Base-by-base conservation (phyloP, 2,329 filamentous ascomycete genomes). In the Penicillium sp. region DNA sequence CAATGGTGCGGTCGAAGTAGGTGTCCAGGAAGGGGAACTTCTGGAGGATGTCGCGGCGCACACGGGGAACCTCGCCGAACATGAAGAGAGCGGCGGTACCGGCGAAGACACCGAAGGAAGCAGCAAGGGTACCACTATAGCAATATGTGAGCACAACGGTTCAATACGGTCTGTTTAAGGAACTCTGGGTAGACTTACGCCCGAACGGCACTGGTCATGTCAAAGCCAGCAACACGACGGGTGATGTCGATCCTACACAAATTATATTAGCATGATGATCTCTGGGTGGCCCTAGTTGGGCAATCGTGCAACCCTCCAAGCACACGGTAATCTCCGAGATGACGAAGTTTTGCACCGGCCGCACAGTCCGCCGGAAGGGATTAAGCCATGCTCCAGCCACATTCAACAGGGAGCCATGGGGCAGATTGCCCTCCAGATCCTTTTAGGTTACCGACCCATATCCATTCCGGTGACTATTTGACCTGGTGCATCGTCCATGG, bases 41-140 rank as follows among this genome's bases (percentile, higher is more conserved):
- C 74, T 81, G 78, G 71, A 86, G 78, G 64, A 88, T 85, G 70
- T 88, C 85, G 66, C 82, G 79, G 69, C 84, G 79, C 46, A 88
- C 83, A 68, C 80, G 81, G 58, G 85, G 85, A 26, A 88, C 80
- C 66, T 86, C 85, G 66, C 83, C 82, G 76, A 88, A 84, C 80
- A 88, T 85, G 78, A 85, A 87, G 65, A 88, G 71, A 37, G 82
- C 83, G 73, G 85, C 84, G 70, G 84, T 76, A 62, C 83, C 85
- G 43, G 82, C 79, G 47, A 80, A 78, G 61, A 80, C 82, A 63
- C 83, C 85, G 74, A 87, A 86, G 47, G 78, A 78, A 53, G 75
- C 80, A 45, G 79, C 81, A 50, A 85, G 78, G 53, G 69, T 63
- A 55, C 74, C 80, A 63, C 78, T 80, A 44, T 65, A 54, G 62